Evolutionary conservation across 805 yeast species (phyloP).

Genomic region (Sugiyamaella lignohabitans): DNA sequence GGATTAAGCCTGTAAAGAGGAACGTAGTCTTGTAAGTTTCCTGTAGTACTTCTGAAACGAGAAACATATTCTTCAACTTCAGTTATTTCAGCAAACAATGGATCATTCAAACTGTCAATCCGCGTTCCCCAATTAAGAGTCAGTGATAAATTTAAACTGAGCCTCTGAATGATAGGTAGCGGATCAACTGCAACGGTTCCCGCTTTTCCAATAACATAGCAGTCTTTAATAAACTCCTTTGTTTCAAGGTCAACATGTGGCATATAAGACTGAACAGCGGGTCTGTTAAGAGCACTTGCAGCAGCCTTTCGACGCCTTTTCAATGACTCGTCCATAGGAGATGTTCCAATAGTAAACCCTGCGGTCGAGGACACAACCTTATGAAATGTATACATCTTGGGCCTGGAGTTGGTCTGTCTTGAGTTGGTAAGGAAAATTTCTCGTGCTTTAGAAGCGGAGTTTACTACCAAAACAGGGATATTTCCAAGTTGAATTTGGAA

Average conservation of each 20-base stretch:
- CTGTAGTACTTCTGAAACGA: constrained; percentile 31
- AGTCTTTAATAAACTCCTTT: constrained; percentile 29
- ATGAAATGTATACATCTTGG: constrained; percentile 62
- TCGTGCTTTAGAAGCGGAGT: constrained; percentile 48
- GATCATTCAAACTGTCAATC: constrained; percentile 28
- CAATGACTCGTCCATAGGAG: constrained; percentile 36
- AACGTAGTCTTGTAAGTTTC: constrained; percentile 34
- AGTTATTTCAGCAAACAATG: constrained; percentile 27
- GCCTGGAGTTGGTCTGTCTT: constrained; percentile 42
- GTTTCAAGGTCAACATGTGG: constrained; percentile 33
- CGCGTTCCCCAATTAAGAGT: constrained; percentile 37
- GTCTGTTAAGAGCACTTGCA: constrained; percentile 35
- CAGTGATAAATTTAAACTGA: constrained; percentile 33
- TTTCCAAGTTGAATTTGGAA: constrained; percentile 60
- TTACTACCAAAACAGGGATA: constrained; percentile 56
- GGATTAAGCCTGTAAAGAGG: constrained; percentile 26
- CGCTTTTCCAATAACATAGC: constrained; percentile 13
- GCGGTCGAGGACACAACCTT: constrained; percentile 43
- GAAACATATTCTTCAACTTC: constrained; percentile 29
- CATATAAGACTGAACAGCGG: constrained; percentile 32
- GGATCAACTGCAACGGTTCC: constrained; percentile 8
- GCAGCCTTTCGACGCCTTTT: constrained; percentile 35
- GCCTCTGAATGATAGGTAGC: constrained; percentile 1
- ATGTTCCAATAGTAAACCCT: constrained; percentile 39
- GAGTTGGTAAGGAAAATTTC: constrained; percentile 29